Conservation (phyloP, 1,139 yeast species). For the Meyerozyma smithsonii region DNA sequence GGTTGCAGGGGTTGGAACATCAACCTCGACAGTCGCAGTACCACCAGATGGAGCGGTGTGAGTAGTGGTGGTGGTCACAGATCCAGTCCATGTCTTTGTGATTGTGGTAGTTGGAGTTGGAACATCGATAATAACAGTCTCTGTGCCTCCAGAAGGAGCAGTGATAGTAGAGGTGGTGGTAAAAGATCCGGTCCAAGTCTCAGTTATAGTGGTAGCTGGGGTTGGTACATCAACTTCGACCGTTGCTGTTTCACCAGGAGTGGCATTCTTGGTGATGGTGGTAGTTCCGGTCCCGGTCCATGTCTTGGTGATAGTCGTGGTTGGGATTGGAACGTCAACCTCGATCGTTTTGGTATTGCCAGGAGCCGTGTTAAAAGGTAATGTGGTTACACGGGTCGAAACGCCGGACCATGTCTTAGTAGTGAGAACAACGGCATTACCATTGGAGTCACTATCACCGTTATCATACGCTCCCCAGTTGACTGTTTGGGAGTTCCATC, state of each 20-base stretch:
- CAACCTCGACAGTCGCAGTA: conserved; percentile 5
- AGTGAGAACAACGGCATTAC: conserved; percentile 17
- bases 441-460: conserved; percentile 16
- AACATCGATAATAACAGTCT: conserved; percentile 6
- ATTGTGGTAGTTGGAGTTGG: conserved; percentile 5
- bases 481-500: not conserved
- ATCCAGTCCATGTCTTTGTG: conserved; percentile 3
- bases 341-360: conserved; percentile 12
- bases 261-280: conserved; percentile 7
- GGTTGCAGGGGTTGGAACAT: conserved; percentile 6
- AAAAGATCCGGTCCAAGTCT: conserved; percentile 8
- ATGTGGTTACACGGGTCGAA: conserved; percentile 17
- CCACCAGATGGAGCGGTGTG: conserved; percentile 3
- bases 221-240: conserved; percentile 16
- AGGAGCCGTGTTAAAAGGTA: conserved; percentile 7
- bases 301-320: conserved; percentile 6
- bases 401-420: conserved; percentile 23
- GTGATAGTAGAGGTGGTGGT: not conserved
- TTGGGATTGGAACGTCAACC: conserved; percentile 13
- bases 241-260: conserved; percentile 10
- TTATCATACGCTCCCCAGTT: conserved; percentile 4
- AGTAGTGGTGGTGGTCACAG: conserved; percentile 4
- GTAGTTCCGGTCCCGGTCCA: conserved; percentile 5
- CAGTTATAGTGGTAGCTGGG: conserved; percentile 11
- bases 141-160: conserved; percentile 3